Percentiles rank a stretch among this genome's conserved stretches.
Conservation (phyloP, 345 rosid species). For the Pistacia atlantica region DNA sequence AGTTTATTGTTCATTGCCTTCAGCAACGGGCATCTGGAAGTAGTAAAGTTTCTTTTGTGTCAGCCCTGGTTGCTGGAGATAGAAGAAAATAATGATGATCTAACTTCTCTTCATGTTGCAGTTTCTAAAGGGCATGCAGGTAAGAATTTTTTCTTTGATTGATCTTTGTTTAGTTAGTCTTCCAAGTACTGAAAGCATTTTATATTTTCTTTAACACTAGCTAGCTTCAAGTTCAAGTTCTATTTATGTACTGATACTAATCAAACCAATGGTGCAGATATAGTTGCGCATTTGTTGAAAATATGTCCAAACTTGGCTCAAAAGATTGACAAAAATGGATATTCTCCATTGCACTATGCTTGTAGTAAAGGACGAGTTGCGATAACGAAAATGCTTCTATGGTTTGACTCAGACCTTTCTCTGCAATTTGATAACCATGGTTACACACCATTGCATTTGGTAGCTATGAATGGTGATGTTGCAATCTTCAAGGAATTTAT, state of each 20-base stretch:
- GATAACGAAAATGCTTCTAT: constrained; percentile 9
- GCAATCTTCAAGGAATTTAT: constrained; percentile 12
- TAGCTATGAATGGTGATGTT: constrained; percentile 13
- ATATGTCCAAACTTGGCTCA: constrained; percentile 13
- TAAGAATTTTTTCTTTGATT: neutral
- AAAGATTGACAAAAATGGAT: constrained; percentile 9
- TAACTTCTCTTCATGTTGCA: neutral
- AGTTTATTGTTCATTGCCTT: constrained; percentile 7
- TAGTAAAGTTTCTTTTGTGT: neutral
- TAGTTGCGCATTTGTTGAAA: neutral
- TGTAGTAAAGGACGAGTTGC: constrained; percentile 2
- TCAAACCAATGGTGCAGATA: neutral
- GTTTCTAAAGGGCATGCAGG: constrained; percentile 7
- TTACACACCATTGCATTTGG: constrained; percentile 15
- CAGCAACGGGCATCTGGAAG: neutral
- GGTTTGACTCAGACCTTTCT: neutral
- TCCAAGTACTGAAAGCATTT: too few relatives aligned
- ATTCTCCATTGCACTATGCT: constrained; percentile 17
- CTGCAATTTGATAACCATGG: constrained; percentile 6
- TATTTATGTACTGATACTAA: too few relatives aligned
- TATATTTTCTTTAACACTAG: too few relatives aligned
- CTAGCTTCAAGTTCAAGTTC: too few relatives aligned
- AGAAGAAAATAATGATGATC: too few relatives aligned
- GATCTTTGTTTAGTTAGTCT: too few relatives aligned
- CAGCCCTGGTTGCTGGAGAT: neutral